Base-by-base conservation (phyloP, 2,329 filamentous ascomycete genomes). In the Neonectria sp. region DNA sequence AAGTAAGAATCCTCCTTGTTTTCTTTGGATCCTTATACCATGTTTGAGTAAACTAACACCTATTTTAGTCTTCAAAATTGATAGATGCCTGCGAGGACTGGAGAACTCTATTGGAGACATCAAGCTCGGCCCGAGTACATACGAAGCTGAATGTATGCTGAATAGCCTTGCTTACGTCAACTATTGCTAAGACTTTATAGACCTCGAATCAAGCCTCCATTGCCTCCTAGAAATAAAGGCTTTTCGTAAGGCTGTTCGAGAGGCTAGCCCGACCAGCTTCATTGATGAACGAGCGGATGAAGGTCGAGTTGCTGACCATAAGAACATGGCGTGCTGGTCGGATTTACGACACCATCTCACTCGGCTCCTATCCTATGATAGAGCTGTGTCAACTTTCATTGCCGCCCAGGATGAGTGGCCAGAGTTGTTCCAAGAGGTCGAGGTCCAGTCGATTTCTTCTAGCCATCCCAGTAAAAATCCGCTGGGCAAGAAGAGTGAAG, bases 381-480 rank as follows among this genome's bases (percentile, higher is more conserved):
- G 52, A 6, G 69, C 71, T 0, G 67, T 73, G 0, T 25, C 68
- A 6, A 67, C 57, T 1, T 69, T 80, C 0, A 63, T 77, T 7
- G 46, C 68, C 2, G 72, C 75, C 0, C 65, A 71, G 15, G 9
- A 29, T 0, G 57, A 68, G 4, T 82, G 79, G 76, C 74, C 76
- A 0, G 67, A 68, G 4, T 66, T 82, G 0, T 82, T 82, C 8
- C 61, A 75, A 6, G 74, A 79, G 11, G 70, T 79, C 29, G 53
- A 69, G 4, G 71, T 83, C 8, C 68, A 67, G 0, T 35, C 62
- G 0, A 46, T 82, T 0, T 59, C 71, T 0, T 82, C 81, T 0
- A 79, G 72, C 12, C n/a, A 24, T 0, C n/a, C 52, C 0, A 53
- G 62, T 1, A 2, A 15, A 2, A 75, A 76, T 21, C 77, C 71